phyloP scores from a whole-genome alignment of 495 filamentous ascomycete genomes.

The Penicillium lagena region DNA sequence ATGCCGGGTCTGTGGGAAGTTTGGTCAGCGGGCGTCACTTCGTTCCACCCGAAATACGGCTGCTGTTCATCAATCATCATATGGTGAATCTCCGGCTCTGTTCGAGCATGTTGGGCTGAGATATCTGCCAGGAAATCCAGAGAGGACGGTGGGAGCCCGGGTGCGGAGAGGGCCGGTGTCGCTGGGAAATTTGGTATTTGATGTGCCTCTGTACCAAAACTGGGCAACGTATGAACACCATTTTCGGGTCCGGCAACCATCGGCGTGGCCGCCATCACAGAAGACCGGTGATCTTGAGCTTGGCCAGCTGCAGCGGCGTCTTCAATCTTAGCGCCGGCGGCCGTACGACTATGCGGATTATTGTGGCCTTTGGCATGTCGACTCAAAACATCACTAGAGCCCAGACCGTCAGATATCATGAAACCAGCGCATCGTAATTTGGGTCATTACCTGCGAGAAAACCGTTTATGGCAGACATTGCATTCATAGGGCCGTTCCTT shows the following conservation, averaged over 20 bases:
- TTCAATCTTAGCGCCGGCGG: conserved; percentile 38
- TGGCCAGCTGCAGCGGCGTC: conserved; percentile 7
- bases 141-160: conserved; percentile 22
- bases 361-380: conserved; percentile 4
- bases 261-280: conserved; percentile 10
- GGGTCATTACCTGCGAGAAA: conserved; percentile 41
- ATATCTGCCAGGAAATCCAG: conserved; percentile 35
- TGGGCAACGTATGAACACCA: conserved; percentile 14
- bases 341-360: conserved; percentile 34
- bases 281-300: conserved; percentile 14
- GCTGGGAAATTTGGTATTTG: conserved; percentile 9
- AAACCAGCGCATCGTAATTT: no score
- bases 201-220: conserved; percentile 7
- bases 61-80: conserved; percentile 32
- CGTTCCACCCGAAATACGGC: conserved; percentile 31
- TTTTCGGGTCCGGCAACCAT: conserved; percentile 10
- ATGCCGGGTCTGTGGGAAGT: conserved; percentile 14
- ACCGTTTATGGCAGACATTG: conserved; percentile 45
- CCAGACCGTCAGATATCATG: no score
- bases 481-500: conserved; percentile 50
- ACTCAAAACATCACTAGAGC: no score
- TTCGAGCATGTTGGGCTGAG: conserved; percentile 31
- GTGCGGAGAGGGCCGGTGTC: conserved; percentile 16
- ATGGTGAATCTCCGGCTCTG: conserved; percentile 24
- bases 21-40: conserved; percentile 19